phyloP scores from a whole-genome alignment of 192 early-diverging fungal genomes.

The Coemansia brasiliensis region DNA sequence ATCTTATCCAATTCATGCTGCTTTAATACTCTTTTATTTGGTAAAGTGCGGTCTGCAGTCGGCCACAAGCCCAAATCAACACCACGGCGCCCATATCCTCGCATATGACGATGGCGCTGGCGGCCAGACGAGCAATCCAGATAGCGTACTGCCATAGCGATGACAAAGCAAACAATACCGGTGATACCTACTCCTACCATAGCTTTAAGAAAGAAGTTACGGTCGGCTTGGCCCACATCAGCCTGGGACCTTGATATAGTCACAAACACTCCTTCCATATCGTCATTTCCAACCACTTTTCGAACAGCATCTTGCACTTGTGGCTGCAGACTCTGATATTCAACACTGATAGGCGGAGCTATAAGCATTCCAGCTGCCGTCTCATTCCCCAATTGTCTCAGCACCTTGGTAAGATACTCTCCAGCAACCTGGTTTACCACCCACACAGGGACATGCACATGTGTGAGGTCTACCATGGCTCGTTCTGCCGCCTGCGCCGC shows the following conservation, averaged over 20 bases:
- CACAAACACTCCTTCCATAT: conserved; percentile 17
- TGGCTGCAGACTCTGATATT: conserved; percentile 17
- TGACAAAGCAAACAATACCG: conserved; percentile 45
- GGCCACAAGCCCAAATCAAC: not conserved
- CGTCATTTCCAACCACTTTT: not conserved
- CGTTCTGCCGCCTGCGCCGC: conserved; percentile 45
- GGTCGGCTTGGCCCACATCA: conserved; percentile 35
- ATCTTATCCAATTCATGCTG: conserved; percentile 39
- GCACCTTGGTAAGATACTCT: conserved; percentile 18
- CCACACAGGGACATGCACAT: conserved; percentile 39
- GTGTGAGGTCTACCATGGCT: conserved; percentile 12
- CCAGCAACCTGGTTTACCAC: conserved; percentile 42
- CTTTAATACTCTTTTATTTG: conserved; percentile 25
- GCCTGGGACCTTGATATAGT: conserved; percentile 34
- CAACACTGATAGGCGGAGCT: conserved; percentile 16
- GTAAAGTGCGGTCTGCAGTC: not conserved
- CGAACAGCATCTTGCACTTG: conserved; percentile 7
- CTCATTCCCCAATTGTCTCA: conserved; percentile 6
- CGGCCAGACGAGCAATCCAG: conserved; percentile 26
- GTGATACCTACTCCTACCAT: conserved; percentile 52
- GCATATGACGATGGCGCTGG: no score
- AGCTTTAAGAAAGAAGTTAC: conserved; percentile 52
- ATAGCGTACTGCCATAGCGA: conserved; percentile 43
- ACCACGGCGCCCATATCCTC: not conserved
- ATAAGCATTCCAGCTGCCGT: not conserved